Conservation (phyloP, 2,329 filamentous ascomycete genomes). For the Dothistroma pini region DNA sequence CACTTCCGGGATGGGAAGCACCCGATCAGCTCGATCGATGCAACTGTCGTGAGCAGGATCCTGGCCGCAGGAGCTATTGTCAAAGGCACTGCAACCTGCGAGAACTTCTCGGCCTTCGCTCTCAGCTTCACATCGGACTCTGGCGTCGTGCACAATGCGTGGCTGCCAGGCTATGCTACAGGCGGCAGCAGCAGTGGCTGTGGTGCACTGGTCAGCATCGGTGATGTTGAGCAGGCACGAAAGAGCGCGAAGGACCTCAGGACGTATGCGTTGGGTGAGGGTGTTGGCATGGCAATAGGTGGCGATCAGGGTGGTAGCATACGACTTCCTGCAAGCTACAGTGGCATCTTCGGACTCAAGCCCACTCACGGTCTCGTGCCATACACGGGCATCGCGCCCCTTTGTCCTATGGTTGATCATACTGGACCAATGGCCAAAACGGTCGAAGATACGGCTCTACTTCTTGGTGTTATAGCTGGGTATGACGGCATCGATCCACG, state of each 20-base stretch:
- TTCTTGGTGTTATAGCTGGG: constrained; percentile 43
- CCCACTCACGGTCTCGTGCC: constrained; percentile 62
- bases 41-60: constrained; percentile 43
- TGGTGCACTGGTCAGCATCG: constrained; percentile 33
- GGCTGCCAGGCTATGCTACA: constrained; percentile 35
- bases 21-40: constrained; percentile 41
- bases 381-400: constrained; percentile 42
- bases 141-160: constrained; percentile 44
- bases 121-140: constrained; percentile 44
- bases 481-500: constrained; percentile 46
- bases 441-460: constrained; percentile 40
- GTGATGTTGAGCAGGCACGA: constrained; percentile 29
- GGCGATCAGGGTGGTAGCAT: constrained; percentile 63
- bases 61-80: constrained; percentile 44
- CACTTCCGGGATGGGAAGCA: constrained; percentile 39
- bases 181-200: constrained; percentile 37
- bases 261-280: constrained; percentile 29
- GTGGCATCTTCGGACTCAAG: constrained; percentile 79
- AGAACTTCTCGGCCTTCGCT: constrained; percentile 46
- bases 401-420: constrained; percentile 46
- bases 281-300: constrained; percentile 38
- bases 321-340: constrained; percentile 70
- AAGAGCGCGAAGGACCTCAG: constrained; percentile 24
- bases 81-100: constrained; percentile 46
- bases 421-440: constrained; percentile 43